A percentile compares a stretch with the other conserved stretches of the same genome.
These are phyloP conservation scores for Buddleja alternifolia DNA, from an alignment of 257 asterid genomes.

Conservation along the genomic window DNA sequence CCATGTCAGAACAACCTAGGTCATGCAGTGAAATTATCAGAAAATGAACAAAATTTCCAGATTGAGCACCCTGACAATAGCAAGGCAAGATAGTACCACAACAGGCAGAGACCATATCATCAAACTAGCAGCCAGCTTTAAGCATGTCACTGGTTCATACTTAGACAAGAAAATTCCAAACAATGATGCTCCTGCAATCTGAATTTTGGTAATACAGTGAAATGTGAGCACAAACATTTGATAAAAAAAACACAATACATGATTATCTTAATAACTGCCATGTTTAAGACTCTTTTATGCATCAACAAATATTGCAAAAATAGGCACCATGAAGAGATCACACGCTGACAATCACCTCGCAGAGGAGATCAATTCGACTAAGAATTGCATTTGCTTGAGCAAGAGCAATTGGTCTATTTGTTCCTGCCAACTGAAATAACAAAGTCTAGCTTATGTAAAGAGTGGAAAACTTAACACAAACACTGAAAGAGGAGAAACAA, in stretches of 20 bases:
- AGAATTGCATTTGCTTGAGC: constrained; percentile 93
- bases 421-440: constrained; percentile 81
- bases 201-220: constrained; percentile 33
- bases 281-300: not conserved
- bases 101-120: constrained; percentile 82
- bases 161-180: constrained; percentile 83
- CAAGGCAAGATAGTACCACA: constrained; percentile 49
- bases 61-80: constrained; percentile 23
- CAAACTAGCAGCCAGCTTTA: constrained; percentile 72
- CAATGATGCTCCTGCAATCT: constrained; percentile 93
- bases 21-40: constrained; percentile 28
- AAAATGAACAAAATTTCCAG: constrained; percentile 18
- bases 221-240: constrained; percentile 16
- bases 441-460: constrained; percentile 23
- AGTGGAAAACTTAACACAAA: constrained; percentile 10
- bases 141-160: constrained; percentile 74
- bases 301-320: constrained; percentile 10
- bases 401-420: constrained; percentile 88
- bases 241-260: constrained; percentile 6
- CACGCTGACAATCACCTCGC: constrained; percentile 64
- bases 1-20: constrained; percentile 78
- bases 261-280: not conserved
- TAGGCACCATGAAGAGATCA: constrained; percentile 24
- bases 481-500: not conserved
- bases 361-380: constrained; percentile 84